A percentile compares a stretch with the other conserved stretches of the same genome.
phyloP scores from a whole-genome alignment of 2,329 filamentous ascomycete genomes.

The Aspergillus sp. region DNA sequence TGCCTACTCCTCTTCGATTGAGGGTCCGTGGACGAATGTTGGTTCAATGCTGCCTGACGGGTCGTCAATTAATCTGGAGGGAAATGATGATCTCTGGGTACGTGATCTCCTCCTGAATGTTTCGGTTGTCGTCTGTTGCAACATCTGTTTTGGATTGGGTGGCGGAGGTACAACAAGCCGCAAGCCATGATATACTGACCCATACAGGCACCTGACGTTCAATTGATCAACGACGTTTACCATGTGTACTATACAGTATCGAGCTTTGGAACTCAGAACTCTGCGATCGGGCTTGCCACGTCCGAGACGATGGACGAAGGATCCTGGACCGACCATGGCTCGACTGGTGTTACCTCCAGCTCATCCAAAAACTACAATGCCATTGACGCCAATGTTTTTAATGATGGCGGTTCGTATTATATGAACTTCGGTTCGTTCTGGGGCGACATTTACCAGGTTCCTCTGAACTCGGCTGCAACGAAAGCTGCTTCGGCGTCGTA shows the following conservation, averaged over 20 bases:
- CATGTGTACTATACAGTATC: constrained; percentile 63
- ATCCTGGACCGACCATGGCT: constrained; percentile 34
- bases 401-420: constrained; percentile 37
- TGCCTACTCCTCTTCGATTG: constrained; percentile 33
- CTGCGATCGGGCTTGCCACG: constrained; percentile 57
- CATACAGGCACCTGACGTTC: constrained; percentile 59
- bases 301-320: constrained; percentile 37
- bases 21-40: constrained; percentile 47
- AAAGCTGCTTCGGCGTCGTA: constrained; percentile 28
- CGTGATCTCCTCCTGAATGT: constrained; percentile 3
- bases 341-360: constrained; percentile 31
- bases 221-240: constrained; percentile 53
- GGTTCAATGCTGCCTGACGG: constrained; percentile 43
- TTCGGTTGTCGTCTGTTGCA: neutral
- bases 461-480: constrained; percentile 16
- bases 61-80: constrained; percentile 40
- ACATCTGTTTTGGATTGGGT: neutral
- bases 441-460: constrained; percentile 58
- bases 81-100: constrained; percentile 49
- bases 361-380: constrained; percentile 49
- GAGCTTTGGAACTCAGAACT: constrained; percentile 56
- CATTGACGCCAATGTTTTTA: constrained; percentile 56
- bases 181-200: neutral
- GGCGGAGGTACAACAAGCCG: neutral
- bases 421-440: constrained; percentile 69